Evolutionary conservation across 2,329 filamentous ascomycete genomes (phyloP).

Genomic region (Monascus ruber): DNA sequence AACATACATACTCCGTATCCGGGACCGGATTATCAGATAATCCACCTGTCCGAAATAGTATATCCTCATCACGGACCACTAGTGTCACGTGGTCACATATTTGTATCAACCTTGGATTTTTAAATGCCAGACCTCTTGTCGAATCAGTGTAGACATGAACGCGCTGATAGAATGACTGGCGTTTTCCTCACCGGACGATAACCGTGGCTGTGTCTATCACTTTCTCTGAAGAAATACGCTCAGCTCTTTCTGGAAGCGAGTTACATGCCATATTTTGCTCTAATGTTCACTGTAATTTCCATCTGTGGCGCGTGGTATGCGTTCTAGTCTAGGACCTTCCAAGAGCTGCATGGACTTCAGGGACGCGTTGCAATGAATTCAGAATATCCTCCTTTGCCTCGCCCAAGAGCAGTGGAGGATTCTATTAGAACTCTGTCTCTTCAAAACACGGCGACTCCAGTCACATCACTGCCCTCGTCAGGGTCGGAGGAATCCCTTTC

Average conservation of each 20-base stretch:
- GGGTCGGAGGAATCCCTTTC: not conserved
- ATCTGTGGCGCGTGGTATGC: not conserved
- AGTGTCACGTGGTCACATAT: no score
- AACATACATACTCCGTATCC: no score
- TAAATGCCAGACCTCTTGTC: no score
- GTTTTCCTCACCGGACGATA: not conserved
- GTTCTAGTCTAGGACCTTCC: not conserved
- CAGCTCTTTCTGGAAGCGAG: no score
- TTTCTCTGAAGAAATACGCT: not conserved
- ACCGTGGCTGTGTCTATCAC: not conserved
- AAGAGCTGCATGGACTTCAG: not conserved
- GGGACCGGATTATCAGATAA: no score
- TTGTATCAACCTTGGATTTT: no score
- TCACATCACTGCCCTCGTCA: not conserved
- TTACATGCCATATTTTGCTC: not conserved
- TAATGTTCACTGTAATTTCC: not conserved
- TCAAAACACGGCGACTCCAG: not conserved
- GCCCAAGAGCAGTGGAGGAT: not conserved
- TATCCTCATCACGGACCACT: no score
- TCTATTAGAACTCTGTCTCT: slow-evolving; percentile 3
- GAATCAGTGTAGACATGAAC: no score
- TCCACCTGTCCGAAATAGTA: no score
- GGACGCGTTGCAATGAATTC: slow-evolving; percentile 9
- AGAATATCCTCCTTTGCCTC: slow-evolving; percentile 13
- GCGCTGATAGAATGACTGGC: no score